Percentiles rank a stretch among this genome's conserved stretches.
phyloP scores from a whole-genome alignment of 345 rosid genomes.

The Hibiscus trionum region DNA sequence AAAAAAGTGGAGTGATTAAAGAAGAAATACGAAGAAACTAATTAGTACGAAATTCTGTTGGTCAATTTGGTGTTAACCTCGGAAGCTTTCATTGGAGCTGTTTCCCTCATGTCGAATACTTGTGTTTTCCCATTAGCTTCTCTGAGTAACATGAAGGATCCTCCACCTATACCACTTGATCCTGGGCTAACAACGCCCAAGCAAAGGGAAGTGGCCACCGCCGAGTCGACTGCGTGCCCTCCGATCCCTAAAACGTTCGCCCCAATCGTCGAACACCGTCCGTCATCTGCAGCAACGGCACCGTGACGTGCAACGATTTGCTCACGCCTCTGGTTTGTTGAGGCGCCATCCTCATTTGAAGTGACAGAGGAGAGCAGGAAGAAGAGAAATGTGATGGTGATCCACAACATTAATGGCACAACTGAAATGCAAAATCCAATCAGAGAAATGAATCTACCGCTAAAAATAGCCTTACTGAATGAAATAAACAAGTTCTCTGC shows the following conservation, averaged over 20 bases:
- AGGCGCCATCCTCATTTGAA: neutral
- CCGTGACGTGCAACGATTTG: constrained; percentile 26
- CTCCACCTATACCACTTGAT: constrained; percentile 62
- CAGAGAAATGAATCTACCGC: neutral
- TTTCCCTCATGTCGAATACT: constrained; percentile 54
- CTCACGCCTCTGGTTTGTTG: constrained; percentile 10
- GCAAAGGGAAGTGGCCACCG: constrained; percentile 47
- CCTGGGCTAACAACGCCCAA: constrained; percentile 58
- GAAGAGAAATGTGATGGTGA: constrained; percentile 2
- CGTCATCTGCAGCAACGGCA: constrained; percentile 50
- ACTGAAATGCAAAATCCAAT: neutral
- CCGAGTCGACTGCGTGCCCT: constrained; percentile 56
- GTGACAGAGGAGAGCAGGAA: neutral
- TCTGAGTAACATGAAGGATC: constrained; percentile 36
- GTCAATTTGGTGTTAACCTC: too few relatives aligned
- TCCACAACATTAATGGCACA: constrained; percentile 3
- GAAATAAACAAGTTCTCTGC: too few relatives aligned
- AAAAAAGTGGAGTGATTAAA: constrained; percentile 1
- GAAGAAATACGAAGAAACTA: neutral
- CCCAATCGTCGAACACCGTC: constrained; percentile 43
- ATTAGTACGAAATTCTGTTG: neutral
- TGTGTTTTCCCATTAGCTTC: constrained; percentile 24
- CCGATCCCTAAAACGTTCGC: constrained; percentile 28
- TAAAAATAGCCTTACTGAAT: neutral
- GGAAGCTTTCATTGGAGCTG: constrained; percentile 43